Conservation (phyloP, 805 yeast species). For the Metschnikowia rubicola region DNA sequence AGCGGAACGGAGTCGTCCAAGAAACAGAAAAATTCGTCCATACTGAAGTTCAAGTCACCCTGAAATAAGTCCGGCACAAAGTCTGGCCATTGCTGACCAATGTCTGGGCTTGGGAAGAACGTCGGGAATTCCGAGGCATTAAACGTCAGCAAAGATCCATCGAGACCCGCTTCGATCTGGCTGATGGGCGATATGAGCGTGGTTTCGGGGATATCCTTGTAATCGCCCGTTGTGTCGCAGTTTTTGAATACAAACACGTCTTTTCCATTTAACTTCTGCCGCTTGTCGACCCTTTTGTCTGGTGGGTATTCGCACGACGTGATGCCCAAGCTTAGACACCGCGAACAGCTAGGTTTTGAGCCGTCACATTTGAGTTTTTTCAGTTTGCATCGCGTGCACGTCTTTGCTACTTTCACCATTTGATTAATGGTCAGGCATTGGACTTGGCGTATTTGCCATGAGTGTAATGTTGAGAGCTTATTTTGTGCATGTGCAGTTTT, state of each 20-base stretch:
- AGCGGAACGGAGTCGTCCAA: not conserved
- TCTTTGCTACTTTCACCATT: no score
- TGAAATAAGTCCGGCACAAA: not conserved
- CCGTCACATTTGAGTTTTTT: not conserved
- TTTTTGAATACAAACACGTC: not conserved
- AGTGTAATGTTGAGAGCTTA: no score
- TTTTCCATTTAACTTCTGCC: not conserved
- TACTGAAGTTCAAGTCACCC: not conserved
- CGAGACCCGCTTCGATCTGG: no score
- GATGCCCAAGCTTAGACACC: not conserved
- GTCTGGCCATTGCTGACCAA: not conserved
- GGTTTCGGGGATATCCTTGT: not conserved
- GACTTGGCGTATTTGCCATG: no score
- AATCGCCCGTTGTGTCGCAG: not conserved
- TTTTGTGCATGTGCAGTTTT: no score
- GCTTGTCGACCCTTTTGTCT: not conserved
- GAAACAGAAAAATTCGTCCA: not conserved
- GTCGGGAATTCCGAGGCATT: not conserved
- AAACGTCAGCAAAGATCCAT: no score
- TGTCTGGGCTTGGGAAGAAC: not conserved
- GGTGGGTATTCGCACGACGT: not conserved
- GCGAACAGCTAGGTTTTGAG: not conserved
- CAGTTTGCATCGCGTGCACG: not conserved
- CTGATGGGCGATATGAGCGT: no score
- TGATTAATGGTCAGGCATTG: no score